Evolutionary conservation across 192 early-diverging fungal species (phyloP).

Genomic region (Phycomyces blakesleeanus): DNA sequence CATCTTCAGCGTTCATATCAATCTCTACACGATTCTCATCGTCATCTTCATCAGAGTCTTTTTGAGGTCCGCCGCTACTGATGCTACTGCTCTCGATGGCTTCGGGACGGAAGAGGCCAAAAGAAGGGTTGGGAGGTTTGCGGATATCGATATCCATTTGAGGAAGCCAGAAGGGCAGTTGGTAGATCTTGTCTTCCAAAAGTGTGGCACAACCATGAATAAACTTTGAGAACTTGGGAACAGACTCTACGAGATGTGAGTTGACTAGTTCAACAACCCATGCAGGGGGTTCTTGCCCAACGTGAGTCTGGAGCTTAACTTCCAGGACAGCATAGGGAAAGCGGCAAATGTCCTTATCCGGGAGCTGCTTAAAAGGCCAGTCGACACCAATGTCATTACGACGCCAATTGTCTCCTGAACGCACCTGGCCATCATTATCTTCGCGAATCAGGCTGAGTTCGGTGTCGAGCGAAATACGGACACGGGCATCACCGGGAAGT

Average conservation of each 20-base stretch:
- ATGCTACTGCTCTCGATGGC: constrained; percentile 31
- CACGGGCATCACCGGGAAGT: constrained; percentile 94
- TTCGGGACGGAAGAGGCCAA: constrained; percentile 48
- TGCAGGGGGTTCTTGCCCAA: constrained; percentile 84
- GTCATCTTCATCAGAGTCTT: constrained; percentile 22
- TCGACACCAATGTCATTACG: constrained; percentile 88
- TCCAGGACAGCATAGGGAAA: constrained; percentile 98
- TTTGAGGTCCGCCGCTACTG: constrained; percentile 35
- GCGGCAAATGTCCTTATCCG: constrained; percentile 75
- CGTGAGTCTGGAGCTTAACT: constrained; percentile 94
- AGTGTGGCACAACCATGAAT: constrained; percentile 91
- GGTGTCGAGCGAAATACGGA: constrained; percentile 97
- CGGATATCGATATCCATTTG: constrained; percentile 94
- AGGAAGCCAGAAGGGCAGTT: constrained; percentile 93
- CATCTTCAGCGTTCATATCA: constrained; percentile 1
- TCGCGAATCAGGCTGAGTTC: constrained; percentile 96
- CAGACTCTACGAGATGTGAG: constrained; percentile 86
- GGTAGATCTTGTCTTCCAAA: constrained; percentile 70
- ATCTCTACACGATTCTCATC: constrained; percentile 28
- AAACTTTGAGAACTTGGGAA: constrained; percentile 98
- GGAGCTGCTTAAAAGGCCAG: constrained; percentile 87
- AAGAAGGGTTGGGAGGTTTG: constrained; percentile 61
- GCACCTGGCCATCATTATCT: constrained; percentile 69
- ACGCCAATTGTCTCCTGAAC: constrained; percentile 92
- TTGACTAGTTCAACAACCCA: constrained; percentile 93